These are phyloP conservation scores for Conringia planisiliqua DNA, from an alignment of 345 rosid species.

Conservation along the genomic window DNA sequence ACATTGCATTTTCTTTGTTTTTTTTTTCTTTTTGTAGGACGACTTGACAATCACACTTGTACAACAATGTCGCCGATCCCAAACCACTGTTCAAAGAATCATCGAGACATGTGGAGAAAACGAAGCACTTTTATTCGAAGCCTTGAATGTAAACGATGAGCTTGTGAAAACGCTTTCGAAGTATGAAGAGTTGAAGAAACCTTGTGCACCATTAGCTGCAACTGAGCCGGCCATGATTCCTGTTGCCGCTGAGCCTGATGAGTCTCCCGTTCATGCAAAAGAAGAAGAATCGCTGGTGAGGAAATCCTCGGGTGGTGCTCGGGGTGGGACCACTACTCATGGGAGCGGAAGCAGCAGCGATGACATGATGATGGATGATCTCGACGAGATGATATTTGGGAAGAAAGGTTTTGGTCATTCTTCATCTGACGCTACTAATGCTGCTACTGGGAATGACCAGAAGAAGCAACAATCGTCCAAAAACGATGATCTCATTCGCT, in stretches of 20 bases:
- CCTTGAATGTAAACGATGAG: constrained; percentile 88
- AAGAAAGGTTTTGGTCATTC: constrained; percentile 59
- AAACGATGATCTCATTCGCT: constrained; percentile 69
- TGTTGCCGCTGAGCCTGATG: constrained; percentile 48
- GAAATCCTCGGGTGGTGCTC: constrained; percentile 50
- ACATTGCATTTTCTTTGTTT: not conserved
- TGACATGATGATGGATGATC: constrained; percentile 93
- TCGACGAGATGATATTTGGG: constrained; percentile 94
- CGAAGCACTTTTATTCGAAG: constrained; percentile 86
- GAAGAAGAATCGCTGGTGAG: constrained; percentile 58
- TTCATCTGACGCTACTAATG: constrained; percentile 3
- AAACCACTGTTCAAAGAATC: constrained; percentile 59
- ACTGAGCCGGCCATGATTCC: constrained; percentile 92
- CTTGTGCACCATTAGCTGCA: constrained; percentile 38
- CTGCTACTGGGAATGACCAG: constrained; percentile 31
- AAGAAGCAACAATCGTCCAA: constrained; percentile 62
- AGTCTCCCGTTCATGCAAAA: constrained; percentile 50
- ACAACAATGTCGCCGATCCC: constrained; percentile 75
- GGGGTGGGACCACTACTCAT: constrained; percentile 19
- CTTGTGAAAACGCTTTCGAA: constrained; percentile 68
- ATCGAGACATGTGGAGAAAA: constrained; percentile 77
- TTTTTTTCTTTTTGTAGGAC: constrained; percentile 43
- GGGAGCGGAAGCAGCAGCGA: constrained; percentile 55
- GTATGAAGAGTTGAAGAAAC: constrained; percentile 66
- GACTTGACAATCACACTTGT: constrained; percentile 69